Percentiles rank a stretch among this genome's conserved stretches.
phyloP scores from a whole-genome alignment of 768 basidiomycete species.

The Brasilioporus rufonigricans region DNA sequence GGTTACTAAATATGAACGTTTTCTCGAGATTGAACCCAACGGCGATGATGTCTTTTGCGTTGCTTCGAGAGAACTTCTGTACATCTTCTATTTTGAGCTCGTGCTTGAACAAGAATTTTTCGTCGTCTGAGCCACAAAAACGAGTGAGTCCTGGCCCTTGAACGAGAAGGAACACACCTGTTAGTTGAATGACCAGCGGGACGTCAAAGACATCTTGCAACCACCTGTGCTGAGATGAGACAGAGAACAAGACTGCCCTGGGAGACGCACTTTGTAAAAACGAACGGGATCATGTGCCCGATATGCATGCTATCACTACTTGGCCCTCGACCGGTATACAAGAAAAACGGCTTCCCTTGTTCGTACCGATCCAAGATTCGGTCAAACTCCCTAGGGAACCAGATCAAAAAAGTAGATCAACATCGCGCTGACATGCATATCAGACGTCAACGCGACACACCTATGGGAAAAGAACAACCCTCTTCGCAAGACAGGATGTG shows the following conservation, averaged over 20 bases:
- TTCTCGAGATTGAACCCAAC: conserved; percentile 89
- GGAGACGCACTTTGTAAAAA: conserved; percentile 84
- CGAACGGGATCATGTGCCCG: conserved; percentile 96
- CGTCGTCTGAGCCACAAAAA: conserved; percentile 67
- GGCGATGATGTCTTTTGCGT: conserved; percentile 96
- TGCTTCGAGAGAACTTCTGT: conserved; percentile 74
- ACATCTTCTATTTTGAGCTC: conserved; percentile 90
- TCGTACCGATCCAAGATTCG: conserved; percentile 94
- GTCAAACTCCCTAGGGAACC: conserved; percentile 73
- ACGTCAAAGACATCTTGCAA: conserved; percentile 94
- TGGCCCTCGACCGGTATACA: conserved; percentile 97
- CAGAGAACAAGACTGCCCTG: background rate
- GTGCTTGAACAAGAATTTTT: conserved; percentile 98
- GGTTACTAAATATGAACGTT: conserved; percentile 97
- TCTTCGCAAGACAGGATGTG: conserved; percentile 84
- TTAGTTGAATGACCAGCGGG: conserved; percentile 93
- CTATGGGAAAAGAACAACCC: conserved; percentile 99
- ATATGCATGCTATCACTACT: conserved; percentile 97
- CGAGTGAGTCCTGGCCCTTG: background rate
- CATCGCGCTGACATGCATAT: background rate
- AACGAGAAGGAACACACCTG: conserved; percentile 49
- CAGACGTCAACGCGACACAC: conserved; percentile 40
- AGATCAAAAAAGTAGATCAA: background rate
- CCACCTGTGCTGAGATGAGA: conserved; percentile 58
- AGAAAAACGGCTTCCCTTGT: conserved; percentile 94